phyloP scores from a whole-genome alignment of 1,284 basidiomycete species.

The Trichosporon faecale region DNA sequence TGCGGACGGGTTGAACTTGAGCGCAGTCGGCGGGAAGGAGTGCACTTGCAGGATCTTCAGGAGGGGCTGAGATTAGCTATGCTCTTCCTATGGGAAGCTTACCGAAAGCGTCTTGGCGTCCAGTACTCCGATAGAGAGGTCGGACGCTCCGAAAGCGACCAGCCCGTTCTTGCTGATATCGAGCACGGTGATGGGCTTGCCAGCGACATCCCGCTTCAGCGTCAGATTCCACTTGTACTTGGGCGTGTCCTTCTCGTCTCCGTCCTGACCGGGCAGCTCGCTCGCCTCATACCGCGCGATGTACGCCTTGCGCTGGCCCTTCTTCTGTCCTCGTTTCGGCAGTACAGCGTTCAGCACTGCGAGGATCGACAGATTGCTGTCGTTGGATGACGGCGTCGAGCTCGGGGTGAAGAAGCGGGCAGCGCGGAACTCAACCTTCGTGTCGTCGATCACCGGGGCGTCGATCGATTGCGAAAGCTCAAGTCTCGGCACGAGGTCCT shows the following conservation, averaged over 20 bases:
- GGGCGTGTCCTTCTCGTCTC: conserved; percentile 24
- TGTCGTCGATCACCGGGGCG: conserved; percentile 40
- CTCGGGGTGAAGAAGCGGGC: conserved; percentile 58
- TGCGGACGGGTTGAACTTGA: conserved; percentile 80
- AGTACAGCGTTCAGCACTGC: conserved; percentile 67
- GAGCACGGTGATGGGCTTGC: conserved; percentile 77
- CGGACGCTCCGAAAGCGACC: conserved; percentile 82
- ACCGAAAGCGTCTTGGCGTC: conserved; percentile 78
- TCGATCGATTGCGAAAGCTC: conserved; percentile 43
- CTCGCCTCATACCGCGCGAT: conserved; percentile 48
- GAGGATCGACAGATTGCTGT: conserved; percentile 21
- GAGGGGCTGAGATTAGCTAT: conserved; percentile 61
- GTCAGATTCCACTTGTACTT: conserved; percentile 49
- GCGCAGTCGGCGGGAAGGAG: conserved; percentile 86
- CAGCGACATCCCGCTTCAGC: conserved; percentile 58
- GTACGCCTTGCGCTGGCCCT: conserved; percentile 39
- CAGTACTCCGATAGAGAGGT: conserved; percentile 78
- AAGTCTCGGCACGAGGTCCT: conserved; percentile 27
- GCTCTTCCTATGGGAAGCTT: conserved; percentile 60
- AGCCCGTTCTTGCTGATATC: conserved; percentile 85
- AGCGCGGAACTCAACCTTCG: conserved; percentile 64
- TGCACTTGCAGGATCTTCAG: conserved; percentile 87
- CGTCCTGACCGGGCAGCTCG: conserved; percentile 53
- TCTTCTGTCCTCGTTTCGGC: conserved; percentile 30
- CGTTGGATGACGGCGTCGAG: neutral